A percentile compares a stretch with the other conserved stretches of the same genome.
Conservation (phyloP, 176 grass and related monocot genomes). For the Pontederia paniculata region DNA sequence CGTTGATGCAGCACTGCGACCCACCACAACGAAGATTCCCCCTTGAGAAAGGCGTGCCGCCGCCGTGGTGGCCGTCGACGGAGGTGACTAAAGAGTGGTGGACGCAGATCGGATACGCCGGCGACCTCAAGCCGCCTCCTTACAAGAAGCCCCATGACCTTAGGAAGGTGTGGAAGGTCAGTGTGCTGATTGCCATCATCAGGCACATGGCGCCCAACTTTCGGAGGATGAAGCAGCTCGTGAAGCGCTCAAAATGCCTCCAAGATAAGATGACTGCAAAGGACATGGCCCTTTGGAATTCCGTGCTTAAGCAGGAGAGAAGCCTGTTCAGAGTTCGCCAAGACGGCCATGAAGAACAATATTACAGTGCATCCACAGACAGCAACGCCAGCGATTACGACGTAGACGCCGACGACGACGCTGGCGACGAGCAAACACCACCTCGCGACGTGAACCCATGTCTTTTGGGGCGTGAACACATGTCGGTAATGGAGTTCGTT, state of each 20-base stretch:
- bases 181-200: conserved; percentile 89
- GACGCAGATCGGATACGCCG: conserved; percentile 41
- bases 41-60: conserved; percentile 69
- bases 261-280: conserved; percentile 97
- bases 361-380: too few species aligned
- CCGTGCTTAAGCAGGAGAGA: conserved; percentile 63
- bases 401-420: too few species aligned
- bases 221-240: conserved; percentile 66
- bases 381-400: too few species aligned
- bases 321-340: too few species aligned
- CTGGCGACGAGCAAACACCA: too few species aligned
- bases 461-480: too few species aligned
- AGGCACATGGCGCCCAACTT: conserved; percentile 90
- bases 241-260: conserved; percentile 73
- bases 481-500: too few species aligned
- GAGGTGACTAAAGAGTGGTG: not conserved
- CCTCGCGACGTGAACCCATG: too few species aligned
- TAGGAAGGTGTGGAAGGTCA: conserved; percentile 96
- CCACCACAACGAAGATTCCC: conserved; percentile 85
- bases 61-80: conserved; percentile 73
- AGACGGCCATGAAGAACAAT: too few species aligned
- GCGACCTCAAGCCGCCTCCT: conserved; percentile 58
- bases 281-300: conserved; percentile 67
- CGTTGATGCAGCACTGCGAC: conserved; percentile 93
- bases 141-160: conserved; percentile 98